These are phyloP conservation scores for Davidsoniella virescens DNA, from an alignment of 2,329 filamentous ascomycete species.

Conservation along the genomic window DNA sequence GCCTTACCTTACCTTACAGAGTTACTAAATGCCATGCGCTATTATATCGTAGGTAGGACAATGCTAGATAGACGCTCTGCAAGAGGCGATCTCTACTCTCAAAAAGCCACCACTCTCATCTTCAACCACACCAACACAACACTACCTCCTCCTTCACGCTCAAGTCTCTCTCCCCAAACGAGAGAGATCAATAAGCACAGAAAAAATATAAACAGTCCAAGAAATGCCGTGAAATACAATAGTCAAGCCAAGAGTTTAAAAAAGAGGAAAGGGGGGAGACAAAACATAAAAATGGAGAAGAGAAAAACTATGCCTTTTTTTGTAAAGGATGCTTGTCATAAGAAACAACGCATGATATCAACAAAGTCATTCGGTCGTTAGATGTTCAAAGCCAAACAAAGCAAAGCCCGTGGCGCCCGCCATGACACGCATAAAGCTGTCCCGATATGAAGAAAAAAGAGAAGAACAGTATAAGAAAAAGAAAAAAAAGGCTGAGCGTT, in stretches of 20 bases:
- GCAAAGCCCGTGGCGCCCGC: conserved; percentile 1
- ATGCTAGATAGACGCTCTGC: too few relatives aligned
- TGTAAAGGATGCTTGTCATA: conserved; percentile 2
- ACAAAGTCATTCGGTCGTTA: conserved; percentile 13
- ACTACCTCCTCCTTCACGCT: background rate
- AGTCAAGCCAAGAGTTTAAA: background rate
- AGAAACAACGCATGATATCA: conserved; percentile 11
- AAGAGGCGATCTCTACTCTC: too few relatives aligned
- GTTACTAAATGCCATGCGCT: too few relatives aligned
- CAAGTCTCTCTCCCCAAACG: too few relatives aligned
- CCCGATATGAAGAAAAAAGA: background rate
- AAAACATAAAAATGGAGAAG: background rate
- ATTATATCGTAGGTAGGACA: too few relatives aligned
- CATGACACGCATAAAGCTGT: conserved; percentile 1
- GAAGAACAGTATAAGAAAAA: conserved; percentile 1
- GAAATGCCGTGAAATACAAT: background rate
- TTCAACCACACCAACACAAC: background rate
- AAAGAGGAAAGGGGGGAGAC: background rate
- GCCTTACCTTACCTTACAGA: too few relatives aligned
- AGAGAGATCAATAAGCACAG: background rate
- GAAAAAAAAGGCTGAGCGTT: background rate
- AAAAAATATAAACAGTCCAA: conserved; percentile 1
- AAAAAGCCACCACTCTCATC: background rate
- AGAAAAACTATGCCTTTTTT: conserved; percentile 5
- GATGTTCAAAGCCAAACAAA: conserved; percentile 8